Evolutionary conservation across 768 basidiomycete species (phyloP).

Genomic region (Suillus brevipes): DNA sequence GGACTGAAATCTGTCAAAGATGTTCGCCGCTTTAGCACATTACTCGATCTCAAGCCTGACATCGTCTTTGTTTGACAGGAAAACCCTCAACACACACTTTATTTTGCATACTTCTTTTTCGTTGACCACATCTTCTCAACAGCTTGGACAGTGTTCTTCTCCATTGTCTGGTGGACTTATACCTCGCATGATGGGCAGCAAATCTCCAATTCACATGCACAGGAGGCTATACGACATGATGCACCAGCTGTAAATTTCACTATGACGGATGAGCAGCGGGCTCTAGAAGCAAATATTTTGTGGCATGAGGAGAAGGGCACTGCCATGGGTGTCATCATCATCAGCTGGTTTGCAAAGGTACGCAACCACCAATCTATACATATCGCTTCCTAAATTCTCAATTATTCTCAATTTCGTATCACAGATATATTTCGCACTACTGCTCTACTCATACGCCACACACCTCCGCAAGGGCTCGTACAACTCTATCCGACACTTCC

Average conservation of each 20-base stretch:
- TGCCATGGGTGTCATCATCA: conserved; percentile 71
- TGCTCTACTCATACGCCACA: conserved; percentile 90
- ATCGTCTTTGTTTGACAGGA: conserved; percentile 57
- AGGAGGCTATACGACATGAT: conserved; percentile 76
- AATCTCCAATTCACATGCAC: conserved; percentile 81
- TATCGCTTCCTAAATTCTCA: neutral
- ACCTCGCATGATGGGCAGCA: conserved; percentile 89
- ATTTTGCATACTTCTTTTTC: conserved; percentile 90
- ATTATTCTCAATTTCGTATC: neutral
- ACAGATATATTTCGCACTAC: conserved; percentile 89
- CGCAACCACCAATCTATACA: conserved; percentile 18
- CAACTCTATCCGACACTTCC: conserved; percentile 62
- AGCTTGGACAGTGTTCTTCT: conserved; percentile 91
- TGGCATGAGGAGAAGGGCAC: conserved; percentile 91
- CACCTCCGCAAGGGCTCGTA: conserved; percentile 93
- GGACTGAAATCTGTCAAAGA: conserved; percentile 83
- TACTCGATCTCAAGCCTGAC: conserved; percentile 4
- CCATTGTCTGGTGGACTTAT: conserved; percentile 86
- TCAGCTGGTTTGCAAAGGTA: conserved; percentile 91
- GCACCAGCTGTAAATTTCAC: conserved; percentile 46
- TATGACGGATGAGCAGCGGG: conserved; percentile 66
- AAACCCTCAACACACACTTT: conserved; percentile 78
- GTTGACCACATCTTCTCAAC: conserved; percentile 91
- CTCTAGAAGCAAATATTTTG: conserved; percentile 70
- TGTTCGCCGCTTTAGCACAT: conserved; percentile 47